Evolutionary conservation across 1,139 yeast species (phyloP).

Genomic region (Debaryomyces subglobosus): DNA sequence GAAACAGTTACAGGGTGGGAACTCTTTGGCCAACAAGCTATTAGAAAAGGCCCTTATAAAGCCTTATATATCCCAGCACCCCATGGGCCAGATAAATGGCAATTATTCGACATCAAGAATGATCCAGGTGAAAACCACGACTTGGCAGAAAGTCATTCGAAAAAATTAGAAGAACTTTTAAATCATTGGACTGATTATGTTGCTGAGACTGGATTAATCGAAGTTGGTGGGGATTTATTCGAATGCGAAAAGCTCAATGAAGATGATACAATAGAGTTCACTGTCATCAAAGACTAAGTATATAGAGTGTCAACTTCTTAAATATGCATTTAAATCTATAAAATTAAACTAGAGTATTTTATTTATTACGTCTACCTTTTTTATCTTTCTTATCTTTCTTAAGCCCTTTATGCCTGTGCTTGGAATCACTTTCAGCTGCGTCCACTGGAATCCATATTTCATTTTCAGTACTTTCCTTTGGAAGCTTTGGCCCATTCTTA

Average conservation of each 20-base stretch:
- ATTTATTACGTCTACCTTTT: slow-evolving; percentile 1
- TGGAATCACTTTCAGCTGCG: slow-evolving; percentile 9
- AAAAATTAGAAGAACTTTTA: slow-evolving; percentile 40
- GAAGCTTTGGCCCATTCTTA: slow-evolving; percentile 57
- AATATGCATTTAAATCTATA: slow-evolving; percentile 1
- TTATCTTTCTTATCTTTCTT: slow-evolving; percentile 4
- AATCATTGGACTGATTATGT: slow-evolving; percentile 56
- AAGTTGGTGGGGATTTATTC: slow-evolving; percentile 22
- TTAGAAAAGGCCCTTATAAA: slow-evolving; percentile 53
- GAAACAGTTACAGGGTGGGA: slow-evolving; percentile 62
- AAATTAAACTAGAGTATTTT: background rate
- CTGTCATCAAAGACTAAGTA: background rate
- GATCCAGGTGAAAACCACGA: slow-evolving; percentile 56
- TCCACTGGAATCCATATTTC: slow-evolving; percentile 44
- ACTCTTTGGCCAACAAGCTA: slow-evolving; percentile 57
- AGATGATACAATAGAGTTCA: background rate
- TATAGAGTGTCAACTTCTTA: background rate
- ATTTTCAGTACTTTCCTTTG: slow-evolving; percentile 35
- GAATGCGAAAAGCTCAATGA: slow-evolving; percentile 1
- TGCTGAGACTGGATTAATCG: slow-evolving; percentile 56
- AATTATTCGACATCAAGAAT: slow-evolving; percentile 42
- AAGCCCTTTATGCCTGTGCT: background rate
- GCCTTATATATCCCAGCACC: slow-evolving; percentile 54
- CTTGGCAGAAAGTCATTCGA: slow-evolving; percentile 34
- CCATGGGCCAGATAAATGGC: slow-evolving; percentile 53